Evolutionary conservation across 1,284 basidiomycete species (phyloP).

Genomic region (Leccinum holopus): DNA sequence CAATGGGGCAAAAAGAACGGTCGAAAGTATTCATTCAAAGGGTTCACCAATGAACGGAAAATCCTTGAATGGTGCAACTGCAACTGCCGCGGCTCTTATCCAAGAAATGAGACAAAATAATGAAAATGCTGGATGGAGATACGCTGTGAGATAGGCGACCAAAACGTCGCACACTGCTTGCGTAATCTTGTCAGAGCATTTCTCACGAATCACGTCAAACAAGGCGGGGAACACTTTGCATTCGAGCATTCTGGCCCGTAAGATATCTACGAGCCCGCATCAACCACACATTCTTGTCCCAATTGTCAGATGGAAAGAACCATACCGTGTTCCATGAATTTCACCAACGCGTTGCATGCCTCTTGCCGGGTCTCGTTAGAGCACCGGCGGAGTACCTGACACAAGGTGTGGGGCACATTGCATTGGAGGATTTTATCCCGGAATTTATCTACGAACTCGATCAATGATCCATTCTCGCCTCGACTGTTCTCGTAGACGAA

Average conservation of each 20-base stretch:
- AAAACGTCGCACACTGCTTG: not conserved
- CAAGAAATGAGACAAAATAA: too few species aligned
- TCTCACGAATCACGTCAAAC: accelerated
- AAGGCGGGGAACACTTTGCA: not conserved
- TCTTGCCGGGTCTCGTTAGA: constrained; percentile 22
- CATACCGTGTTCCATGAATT: constrained; percentile 21
- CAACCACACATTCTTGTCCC: not conserved
- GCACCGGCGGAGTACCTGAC: constrained; percentile 23
- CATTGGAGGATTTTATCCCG: constrained; percentile 18
- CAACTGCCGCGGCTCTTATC: too few species aligned
- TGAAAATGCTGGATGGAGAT: too few species aligned
- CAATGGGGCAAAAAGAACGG: too few species aligned
- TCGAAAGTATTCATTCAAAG: too few species aligned
- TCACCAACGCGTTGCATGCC: constrained; percentile 13
- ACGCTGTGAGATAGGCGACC: too few species aligned
- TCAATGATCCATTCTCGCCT: not conserved
- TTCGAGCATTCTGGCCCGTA: not conserved
- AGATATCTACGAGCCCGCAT: not conserved
- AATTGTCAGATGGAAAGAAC: not conserved
- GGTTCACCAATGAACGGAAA: too few species aligned
- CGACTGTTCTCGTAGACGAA: not conserved
- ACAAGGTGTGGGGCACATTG: constrained; percentile 14
- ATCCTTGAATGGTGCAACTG: too few species aligned
- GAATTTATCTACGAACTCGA: constrained; percentile 16
- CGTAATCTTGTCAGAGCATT: not conserved